A percentile compares a stretch with the other conserved stretches of the same genome.
These are phyloP conservation scores for Penicillium fuscoglaucum DNA, from an alignment of 2,329 filamentous ascomycete genomes.

Conservation along the genomic window DNA sequence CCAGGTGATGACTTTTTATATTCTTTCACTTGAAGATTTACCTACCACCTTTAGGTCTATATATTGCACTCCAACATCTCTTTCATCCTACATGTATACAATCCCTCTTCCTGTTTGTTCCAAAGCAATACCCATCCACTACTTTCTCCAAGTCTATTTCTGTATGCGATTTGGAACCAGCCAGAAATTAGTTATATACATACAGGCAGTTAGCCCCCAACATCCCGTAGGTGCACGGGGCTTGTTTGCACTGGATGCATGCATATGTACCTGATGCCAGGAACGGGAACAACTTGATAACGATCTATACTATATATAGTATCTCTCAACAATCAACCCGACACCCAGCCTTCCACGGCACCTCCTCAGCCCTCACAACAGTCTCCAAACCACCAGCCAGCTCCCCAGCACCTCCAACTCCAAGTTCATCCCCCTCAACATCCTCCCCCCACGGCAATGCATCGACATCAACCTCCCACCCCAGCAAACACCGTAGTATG, in stretches of 20 bases:
- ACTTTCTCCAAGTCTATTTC: neutral
- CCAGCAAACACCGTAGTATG: constrained; percentile 73
- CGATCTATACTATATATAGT: neutral
- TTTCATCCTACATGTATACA: neutral
- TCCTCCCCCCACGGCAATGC: constrained; percentile 83
- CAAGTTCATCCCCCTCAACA: constrained; percentile 65
- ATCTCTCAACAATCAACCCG: constrained; percentile 5
- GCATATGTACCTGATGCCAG: neutral
- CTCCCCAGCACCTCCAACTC: constrained; percentile 57
- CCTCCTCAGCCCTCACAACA: constrained; percentile 69
- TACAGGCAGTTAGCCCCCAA: neutral
- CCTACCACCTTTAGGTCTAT: neutral
- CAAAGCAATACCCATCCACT: neutral
- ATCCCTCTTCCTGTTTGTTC: neutral
- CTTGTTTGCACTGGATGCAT: too few relatives aligned
- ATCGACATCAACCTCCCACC: constrained; percentile 77
- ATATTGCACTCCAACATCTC: neutral
- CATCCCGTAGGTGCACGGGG: too few relatives aligned
- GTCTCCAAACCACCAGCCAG: constrained; percentile 76
- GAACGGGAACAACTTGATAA: neutral
- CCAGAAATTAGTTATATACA: neutral
- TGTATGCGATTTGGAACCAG: neutral
- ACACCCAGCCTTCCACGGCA: constrained; percentile 45
- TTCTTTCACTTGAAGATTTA: neutral
- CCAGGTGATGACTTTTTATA: neutral